Conservation (phyloP, 257 asterid species). For the Hygrophila difformis region DNA sequence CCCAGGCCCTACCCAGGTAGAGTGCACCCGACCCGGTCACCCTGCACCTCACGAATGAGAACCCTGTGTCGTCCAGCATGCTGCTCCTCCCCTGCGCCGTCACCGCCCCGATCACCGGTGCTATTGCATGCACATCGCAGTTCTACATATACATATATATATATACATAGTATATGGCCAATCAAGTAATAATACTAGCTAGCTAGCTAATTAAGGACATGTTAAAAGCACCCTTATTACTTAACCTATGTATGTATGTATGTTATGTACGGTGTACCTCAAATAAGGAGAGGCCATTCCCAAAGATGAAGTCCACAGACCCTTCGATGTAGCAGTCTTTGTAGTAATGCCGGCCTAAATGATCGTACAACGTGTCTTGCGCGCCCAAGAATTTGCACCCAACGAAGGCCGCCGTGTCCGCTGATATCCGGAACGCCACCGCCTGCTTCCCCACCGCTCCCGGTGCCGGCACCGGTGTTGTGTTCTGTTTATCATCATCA, state of each 20-base stretch:
- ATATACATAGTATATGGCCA: too few relatives aligned
- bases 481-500: conserved; percentile 60
- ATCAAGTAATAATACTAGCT: too few relatives aligned
- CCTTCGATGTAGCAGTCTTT: conserved; percentile 91
- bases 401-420: conserved; percentile 64
- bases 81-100: conserved; percentile 88
- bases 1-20: conserved; percentile 98
- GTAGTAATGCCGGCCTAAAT: conserved; percentile 78
- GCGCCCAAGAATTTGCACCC: conserved; percentile 90
- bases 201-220: background rate
- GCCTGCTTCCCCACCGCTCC: conserved; percentile 93
- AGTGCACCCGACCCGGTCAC: conserved; percentile 93
- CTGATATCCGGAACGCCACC: conserved; percentile 87
- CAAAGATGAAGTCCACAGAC: conserved; percentile 87
- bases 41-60: conserved; percentile 75
- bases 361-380: conserved; percentile 86
- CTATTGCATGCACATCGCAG: conserved; percentile 78
- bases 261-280: conserved; percentile 45
- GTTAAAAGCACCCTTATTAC: too few relatives aligned
- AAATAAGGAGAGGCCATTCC: conserved; percentile 74
- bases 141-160: conserved; percentile 22
- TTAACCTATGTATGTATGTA: too few relatives aligned
- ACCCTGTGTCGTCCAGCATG: conserved; percentile 69
- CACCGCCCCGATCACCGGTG: conserved; percentile 70
- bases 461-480: conserved; percentile 67